These are phyloP conservation scores for Metarhizium humberi DNA, from an alignment of 2,329 filamentous ascomycete species.

Conservation along the genomic window DNA sequence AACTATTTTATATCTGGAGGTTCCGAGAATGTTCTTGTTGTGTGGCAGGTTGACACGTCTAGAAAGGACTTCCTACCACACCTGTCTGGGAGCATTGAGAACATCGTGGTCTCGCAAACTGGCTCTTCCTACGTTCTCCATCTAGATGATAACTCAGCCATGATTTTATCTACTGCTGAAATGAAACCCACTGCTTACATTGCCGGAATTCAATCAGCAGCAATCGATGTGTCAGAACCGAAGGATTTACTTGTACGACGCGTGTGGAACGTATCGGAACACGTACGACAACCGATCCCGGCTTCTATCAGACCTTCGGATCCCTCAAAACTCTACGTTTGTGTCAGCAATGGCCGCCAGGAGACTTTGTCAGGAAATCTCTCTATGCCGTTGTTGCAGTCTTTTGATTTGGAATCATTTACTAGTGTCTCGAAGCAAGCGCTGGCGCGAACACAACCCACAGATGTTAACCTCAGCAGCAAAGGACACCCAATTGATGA, in stretches of 20 bases:
- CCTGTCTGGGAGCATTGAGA: conserved; percentile 75
- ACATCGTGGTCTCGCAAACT: conserved; percentile 68
- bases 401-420: conserved; percentile 73
- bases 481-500: conserved; percentile 65
- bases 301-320: conserved; percentile 53
- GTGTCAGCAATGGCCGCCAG: conserved; percentile 54
- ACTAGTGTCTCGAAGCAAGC: conserved; percentile 80
- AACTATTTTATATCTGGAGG: conserved; percentile 94
- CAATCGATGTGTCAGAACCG: conserved; percentile 38
- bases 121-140: conserved; percentile 79
- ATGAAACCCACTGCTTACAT: conserved; percentile 77
- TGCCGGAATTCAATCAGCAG: conserved; percentile 65
- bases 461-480: conserved; percentile 66
- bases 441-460: conserved; percentile 77
- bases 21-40: conserved; percentile 75
- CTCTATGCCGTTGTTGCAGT: conserved; percentile 60
- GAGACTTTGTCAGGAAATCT: conserved; percentile 41
- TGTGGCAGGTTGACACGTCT: conserved; percentile 89
- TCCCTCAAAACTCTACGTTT: conserved; percentile 56
- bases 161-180: conserved; percentile 84
- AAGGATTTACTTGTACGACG: conserved; percentile 45
- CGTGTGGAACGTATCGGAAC: conserved; percentile 34
- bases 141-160: conserved; percentile 83
- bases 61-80: conserved; percentile 82
- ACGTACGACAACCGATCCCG: conserved; percentile 42